These are phyloP conservation scores for Lentinus polychrous DNA, from an alignment of 1,284 basidiomycete genomes.

Conservation along the genomic window DNA sequence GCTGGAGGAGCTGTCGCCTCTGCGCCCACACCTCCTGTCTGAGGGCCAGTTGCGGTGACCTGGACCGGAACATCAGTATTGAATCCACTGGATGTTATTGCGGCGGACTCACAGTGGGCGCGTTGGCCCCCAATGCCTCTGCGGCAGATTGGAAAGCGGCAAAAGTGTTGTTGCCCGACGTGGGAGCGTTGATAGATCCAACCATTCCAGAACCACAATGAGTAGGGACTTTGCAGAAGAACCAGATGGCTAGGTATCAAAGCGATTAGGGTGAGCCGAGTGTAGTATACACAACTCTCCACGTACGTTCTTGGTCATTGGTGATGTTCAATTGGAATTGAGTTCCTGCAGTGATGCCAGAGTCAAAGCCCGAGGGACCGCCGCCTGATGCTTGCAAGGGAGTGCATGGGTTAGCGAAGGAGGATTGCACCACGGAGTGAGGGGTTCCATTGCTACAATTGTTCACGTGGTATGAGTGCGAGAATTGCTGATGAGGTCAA, in stretches of 20 bases:
- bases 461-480: not conserved
- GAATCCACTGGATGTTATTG: not conserved
- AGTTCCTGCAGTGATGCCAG: slow-evolving; percentile 7
- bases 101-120: slow-evolving; percentile 27
- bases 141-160: slow-evolving; percentile 42
- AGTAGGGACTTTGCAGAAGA: slow-evolving; percentile 49
- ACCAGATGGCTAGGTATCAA: slow-evolving; percentile 48
- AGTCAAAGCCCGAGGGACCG: slow-evolving; percentile 7
- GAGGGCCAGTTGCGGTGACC: slow-evolving; percentile 33
- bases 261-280: not conserved
- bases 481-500: slow-evolving; percentile 2
- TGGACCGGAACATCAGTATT: slow-evolving; percentile 12
- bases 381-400: slow-evolving; percentile 1
- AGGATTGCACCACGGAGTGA: slow-evolving; percentile 12
- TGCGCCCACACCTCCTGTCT: slow-evolving; percentile 36
- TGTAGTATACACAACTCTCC: too few relatives aligned
- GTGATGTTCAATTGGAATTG: slow-evolving; percentile 11
- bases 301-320: slow-evolving; percentile 2
- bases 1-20: slow-evolving; percentile 29
- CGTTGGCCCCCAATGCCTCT: slow-evolving; percentile 32
- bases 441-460: not conserved
- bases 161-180: slow-evolving; percentile 42
- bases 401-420: slow-evolving; percentile 10
- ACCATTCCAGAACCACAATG: slow-evolving; percentile 60
- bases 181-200: slow-evolving; percentile 58